Base-by-base conservation (phyloP, 371 early-diverging fungal species). In the Mucor saturninus region DNA sequence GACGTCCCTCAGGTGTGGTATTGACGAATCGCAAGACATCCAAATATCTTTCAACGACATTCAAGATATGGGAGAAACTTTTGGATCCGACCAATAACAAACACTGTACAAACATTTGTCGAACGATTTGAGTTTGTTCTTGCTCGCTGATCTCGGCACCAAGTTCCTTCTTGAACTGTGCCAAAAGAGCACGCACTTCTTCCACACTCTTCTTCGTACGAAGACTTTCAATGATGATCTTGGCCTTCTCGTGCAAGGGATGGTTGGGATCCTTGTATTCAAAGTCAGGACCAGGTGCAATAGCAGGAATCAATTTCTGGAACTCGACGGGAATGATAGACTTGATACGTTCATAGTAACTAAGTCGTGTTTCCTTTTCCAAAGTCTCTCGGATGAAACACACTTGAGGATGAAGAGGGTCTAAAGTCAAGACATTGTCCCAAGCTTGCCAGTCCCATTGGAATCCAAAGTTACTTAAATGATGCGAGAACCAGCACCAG, bases 381-480 rank as follows among this genome's bases (percentile, higher is more conserved):
- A 97, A 73, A 2, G 93, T 90, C 68, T 95, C 95, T 14, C 90
- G 83, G 29, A 93, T 83, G 69, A 97, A 94, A 49, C 81, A 74
- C 0, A 69, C 57, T 61, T 87, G 77, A 9, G 86, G 80, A 63
- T 84, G 80, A 11, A 73, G 55, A 9, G 69, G 67, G 32, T 85
- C 83, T 43, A 81, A 52, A 9, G 75, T 61, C 39, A 85, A 45
- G 2, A 75, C 76, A n/a, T 56, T 31, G 32, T 79, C 71, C 97
- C 96, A 97, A 60, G 87, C 87, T 29, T 70, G 71, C 96, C 96
- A 97, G 69, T 92, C 89, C 95, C 95, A 97, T 51, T 85, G 85
- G 74, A 88, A 95, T 5, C 87, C 91, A 84, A 95, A 94, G 79
- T 97, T 96, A 74, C 94, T 94, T 66, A 97, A 74, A 71, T 95